A percentile compares a stretch with the other conserved stretches of the same genome.
These are phyloP conservation scores for Cystodermella granulosa DNA, from an alignment of 1,284 basidiomycete genomes.

Conservation along the genomic window DNA sequence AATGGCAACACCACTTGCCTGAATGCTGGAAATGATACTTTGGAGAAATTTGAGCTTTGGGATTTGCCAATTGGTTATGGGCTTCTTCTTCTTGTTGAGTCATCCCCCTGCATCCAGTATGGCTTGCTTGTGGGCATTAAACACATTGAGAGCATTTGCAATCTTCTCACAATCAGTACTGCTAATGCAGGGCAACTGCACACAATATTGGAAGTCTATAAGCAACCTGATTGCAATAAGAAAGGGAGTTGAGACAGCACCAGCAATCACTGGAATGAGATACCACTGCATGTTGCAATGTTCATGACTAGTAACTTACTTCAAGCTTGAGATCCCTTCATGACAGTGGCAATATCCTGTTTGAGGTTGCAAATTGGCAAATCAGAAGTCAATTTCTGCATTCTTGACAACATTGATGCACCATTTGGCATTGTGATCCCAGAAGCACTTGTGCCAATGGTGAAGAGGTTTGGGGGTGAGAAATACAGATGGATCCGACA, in stretches of 20 bases:
- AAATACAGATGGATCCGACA: slow-evolving; percentile 25
- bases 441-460: slow-evolving; percentile 30
- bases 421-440: slow-evolving; percentile 30
- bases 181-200: slow-evolving; percentile 19
- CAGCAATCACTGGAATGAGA: slow-evolving; percentile 26
- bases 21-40: slow-evolving; percentile 23
- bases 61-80: slow-evolving; percentile 23
- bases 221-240: slow-evolving; percentile 23
- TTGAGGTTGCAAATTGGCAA: slow-evolving; percentile 20
- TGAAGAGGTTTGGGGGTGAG: slow-evolving; percentile 30
- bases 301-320: slow-evolving; percentile 27
- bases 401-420: slow-evolving; percentile 16
- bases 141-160: slow-evolving; percentile 13
- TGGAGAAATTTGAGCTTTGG: slow-evolving; percentile 33
- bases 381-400: slow-evolving; percentile 27
- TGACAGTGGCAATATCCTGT: slow-evolving; percentile 18
- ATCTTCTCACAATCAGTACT: slow-evolving; percentile 13
- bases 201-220: slow-evolving; percentile 31
- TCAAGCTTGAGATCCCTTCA: slow-evolving; percentile 25
- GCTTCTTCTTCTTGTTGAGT: slow-evolving; percentile 9
- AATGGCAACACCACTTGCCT: slow-evolving; percentile 16
- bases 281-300: slow-evolving; percentile 25
- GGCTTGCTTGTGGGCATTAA: slow-evolving; percentile 23
- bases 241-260: slow-evolving; percentile 18
- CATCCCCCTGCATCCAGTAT: slow-evolving; percentile 20